Base-by-base conservation (phyloP, 768 basidiomycete species). In the Punctularia strigosozonata region DNA sequence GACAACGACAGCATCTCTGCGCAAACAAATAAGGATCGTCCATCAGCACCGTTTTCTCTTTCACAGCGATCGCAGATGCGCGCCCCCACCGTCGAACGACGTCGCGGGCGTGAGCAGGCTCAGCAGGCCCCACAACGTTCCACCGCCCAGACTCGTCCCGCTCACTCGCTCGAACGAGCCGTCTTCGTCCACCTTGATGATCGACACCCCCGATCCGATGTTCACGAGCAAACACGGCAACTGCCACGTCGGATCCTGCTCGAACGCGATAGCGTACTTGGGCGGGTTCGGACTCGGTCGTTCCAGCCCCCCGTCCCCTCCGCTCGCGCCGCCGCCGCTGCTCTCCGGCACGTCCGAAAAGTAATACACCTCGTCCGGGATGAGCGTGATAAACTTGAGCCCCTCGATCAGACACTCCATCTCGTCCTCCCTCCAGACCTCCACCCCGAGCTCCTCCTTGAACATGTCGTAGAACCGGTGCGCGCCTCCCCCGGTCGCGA, bases 351-450 rank as follows among this genome's bases (percentile, higher is more conserved):
- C 86, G 60, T 99, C 94, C 39, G 91, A 95, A 64, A 97, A 98
- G 69, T 81, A 97, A 64, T 98, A 99, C 21, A 88, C 94, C 63
- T 99, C 95, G 61, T 90, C 80, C 24, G 94, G 94, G 43, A 99
- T 92, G 57, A 85, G 79, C 25, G 84, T 83, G 58, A 98, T 83
- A 63, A 99, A 99, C 60, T 88, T 85, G 55, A 99, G 69, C 21
- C 95, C 95, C 50, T 89, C 82, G 48, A 97, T 98, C 54, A 98
- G 62, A 52, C 95, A 97, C 63, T 89, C 94, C 95, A 99, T 98
- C 71, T 99, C 95, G 57, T 98, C 95, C 60, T 98, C 94, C 41
- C 82, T 62, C 44, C 68, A 65, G 31, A 97, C 89, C 53, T 92
- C 89, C 37, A 98, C 87, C 20, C 69, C 76, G 12, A 97, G 64